Percentiles rank a stretch among this genome's conserved stretches.
These are phyloP conservation scores for Saturnispora saitoi DNA, from an alignment of 805 yeast species.

Conservation along the genomic window DNA sequence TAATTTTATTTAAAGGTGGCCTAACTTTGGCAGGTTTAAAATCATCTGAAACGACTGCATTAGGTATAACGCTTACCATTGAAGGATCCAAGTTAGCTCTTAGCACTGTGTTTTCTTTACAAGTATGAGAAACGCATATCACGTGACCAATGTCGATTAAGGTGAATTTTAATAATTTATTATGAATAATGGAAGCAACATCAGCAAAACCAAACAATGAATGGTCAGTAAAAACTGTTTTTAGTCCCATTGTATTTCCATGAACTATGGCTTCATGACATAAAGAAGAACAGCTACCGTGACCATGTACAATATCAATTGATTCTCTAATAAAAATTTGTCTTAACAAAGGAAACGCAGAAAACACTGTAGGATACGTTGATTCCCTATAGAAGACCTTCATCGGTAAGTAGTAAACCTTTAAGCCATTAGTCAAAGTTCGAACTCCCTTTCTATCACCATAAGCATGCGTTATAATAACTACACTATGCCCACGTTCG, in stretches of 20 bases:
- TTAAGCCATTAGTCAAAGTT: constrained; percentile 78
- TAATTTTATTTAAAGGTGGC: constrained; percentile 39
- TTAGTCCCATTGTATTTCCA: constrained; percentile 85
- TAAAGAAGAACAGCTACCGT: constrained; percentile 78
- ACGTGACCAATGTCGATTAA: constrained; percentile 83
- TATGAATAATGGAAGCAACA: constrained; percentile 73
- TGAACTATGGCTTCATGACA: constrained; percentile 91
- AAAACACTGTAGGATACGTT: constrained; percentile 82
- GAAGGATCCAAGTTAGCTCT: constrained; percentile 77
- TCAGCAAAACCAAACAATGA: constrained; percentile 91
- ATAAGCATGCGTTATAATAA: constrained; percentile 84
- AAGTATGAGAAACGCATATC: constrained; percentile 94
- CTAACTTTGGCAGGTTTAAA: constrained; percentile 44
- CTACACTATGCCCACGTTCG: constrained; percentile 73
- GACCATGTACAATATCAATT: constrained; percentile 90
- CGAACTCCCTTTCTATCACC: constrained; percentile 77
- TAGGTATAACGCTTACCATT: constrained; percentile 83
- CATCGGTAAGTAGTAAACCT: constrained; percentile 86
- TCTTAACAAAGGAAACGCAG: constrained; percentile 76
- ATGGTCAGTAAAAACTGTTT: constrained; percentile 91
- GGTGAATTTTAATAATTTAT: constrained; percentile 77
- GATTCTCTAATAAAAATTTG: constrained; percentile 79
- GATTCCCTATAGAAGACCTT: constrained; percentile 73
- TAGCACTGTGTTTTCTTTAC: constrained; percentile 90
- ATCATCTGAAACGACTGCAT: constrained; percentile 83